These are phyloP conservation scores for Panicum hallii DNA, from an alignment of 202 grass and related monocot genomes.

Conservation along the genomic window DNA sequence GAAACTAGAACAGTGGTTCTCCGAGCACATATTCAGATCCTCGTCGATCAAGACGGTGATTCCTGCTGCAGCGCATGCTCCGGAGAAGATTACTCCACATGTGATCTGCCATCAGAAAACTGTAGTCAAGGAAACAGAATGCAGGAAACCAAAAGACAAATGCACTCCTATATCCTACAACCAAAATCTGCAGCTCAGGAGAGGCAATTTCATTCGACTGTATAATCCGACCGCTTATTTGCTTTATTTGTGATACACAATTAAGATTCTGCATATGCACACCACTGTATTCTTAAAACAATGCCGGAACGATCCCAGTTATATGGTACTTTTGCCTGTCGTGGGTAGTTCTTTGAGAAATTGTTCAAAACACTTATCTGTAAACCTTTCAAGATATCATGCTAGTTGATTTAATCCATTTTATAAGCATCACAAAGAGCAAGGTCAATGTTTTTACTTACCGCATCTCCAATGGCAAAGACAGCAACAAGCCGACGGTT, in stretches of 20 bases:
- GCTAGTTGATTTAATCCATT: slow-evolving; percentile 8
- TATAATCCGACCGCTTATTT: not conserved
- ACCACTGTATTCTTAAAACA: not conserved
- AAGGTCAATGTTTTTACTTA: slow-evolving; percentile 48
- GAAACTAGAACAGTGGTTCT: slow-evolving; percentile 82
- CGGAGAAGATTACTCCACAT: slow-evolving; percentile 65
- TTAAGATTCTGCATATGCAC: not conserved
- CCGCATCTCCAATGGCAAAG: slow-evolving; percentile 86
- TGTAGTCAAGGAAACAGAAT: not conserved
- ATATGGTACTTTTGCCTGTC: slow-evolving; percentile 19
- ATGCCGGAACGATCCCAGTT: not conserved
- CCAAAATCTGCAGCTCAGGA: slow-evolving; percentile 15
- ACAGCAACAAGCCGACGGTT: slow-evolving; percentile 67
- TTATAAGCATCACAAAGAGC: not conserved
- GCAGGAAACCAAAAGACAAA: slow-evolving; percentile 17
- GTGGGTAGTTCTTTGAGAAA: not conserved
- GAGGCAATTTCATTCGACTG: not conserved
- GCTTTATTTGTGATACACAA: not conserved
- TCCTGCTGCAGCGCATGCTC: slow-evolving; percentile 77
- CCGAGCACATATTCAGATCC: slow-evolving; percentile 72
- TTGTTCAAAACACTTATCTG: not conserved
- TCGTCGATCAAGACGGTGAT: slow-evolving; percentile 83
- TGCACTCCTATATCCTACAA: not conserved
- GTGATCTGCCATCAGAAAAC: slow-evolving; percentile 70
- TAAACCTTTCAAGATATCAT: not conserved